These are phyloP conservation scores for Penicillium olsonii DNA, from an alignment of 2,329 filamentous ascomycete genomes.

Conservation along the genomic window DNA sequence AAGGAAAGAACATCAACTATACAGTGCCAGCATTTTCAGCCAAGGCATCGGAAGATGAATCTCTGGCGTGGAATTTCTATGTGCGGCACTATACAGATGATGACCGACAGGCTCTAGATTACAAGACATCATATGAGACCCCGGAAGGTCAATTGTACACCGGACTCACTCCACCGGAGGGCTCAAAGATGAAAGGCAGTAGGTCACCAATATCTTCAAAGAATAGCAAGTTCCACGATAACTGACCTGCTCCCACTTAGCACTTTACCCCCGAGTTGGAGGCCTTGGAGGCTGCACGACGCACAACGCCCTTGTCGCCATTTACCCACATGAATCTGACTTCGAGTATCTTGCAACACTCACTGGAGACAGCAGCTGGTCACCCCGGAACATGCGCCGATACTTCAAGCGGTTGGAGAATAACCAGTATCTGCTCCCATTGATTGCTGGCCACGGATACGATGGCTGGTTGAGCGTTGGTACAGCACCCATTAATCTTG, in stretches of 20 bases:
- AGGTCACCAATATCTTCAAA: too few relatives aligned
- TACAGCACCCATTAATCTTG: conserved; percentile 48
- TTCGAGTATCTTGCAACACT: conserved; percentile 59
- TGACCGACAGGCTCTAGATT: conserved; percentile 24
- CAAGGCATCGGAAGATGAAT: conserved; percentile 26
- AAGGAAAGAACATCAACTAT: conserved; percentile 27
- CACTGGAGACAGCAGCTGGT: conserved; percentile 64
- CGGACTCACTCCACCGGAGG: conserved; percentile 54
- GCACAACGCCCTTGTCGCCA: conserved; percentile 63
- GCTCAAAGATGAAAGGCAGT: conserved; percentile 45
- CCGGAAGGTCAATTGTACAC: conserved; percentile 53
- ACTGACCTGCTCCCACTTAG: too few relatives aligned
- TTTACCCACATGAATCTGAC: conserved; percentile 62
- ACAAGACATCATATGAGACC: conserved; percentile 42
- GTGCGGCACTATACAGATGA: conserved; percentile 32
- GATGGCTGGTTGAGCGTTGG: conserved; percentile 29
- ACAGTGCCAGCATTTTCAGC: conserved; percentile 26
- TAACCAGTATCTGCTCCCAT: conserved; percentile 51
- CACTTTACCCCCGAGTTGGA: conserved; percentile 60
- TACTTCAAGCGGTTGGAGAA: conserved; percentile 59
- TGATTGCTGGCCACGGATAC: conserved; percentile 49
- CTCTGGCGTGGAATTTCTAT: conserved; percentile 33
- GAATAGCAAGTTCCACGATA: too few relatives aligned
- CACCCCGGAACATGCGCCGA: conserved; percentile 58
- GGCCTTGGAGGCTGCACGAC: conserved; percentile 61